Evolutionary conservation across 2,329 filamentous ascomycete species (phyloP).

Genomic region (Orbilia javanica): DNA sequence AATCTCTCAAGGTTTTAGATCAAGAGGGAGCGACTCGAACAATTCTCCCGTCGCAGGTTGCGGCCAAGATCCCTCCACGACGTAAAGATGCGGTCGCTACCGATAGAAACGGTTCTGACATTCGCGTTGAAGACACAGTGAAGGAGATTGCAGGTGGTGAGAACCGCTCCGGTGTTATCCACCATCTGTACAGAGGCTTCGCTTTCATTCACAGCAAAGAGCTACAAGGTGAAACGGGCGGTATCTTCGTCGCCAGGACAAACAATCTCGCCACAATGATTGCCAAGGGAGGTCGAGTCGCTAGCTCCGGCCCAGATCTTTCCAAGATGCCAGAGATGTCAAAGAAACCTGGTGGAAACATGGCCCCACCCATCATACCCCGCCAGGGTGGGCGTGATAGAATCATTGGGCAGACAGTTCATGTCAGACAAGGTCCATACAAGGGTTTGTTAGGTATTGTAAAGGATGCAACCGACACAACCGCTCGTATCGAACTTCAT

Average conservation of each 20-base stretch:
- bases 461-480: conserved; percentile 88
- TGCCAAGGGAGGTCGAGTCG: conserved; percentile 89
- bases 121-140: conserved; percentile 89
- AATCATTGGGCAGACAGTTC: conserved; percentile 90
- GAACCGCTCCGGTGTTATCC: conserved; percentile 85
- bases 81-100: conserved; percentile 84
- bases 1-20: conserved; percentile 89
- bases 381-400: conserved; percentile 75
- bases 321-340: conserved; percentile 89
- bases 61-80: conserved; percentile 85
- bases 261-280: conserved; percentile 89
- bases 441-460: conserved; percentile 96
- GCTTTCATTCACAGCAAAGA: conserved; percentile 89
- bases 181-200: conserved; percentile 93
- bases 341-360: conserved; percentile 72
- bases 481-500: conserved; percentile 91
- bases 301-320: conserved; percentile 79
- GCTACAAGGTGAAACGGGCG: conserved; percentile 81
- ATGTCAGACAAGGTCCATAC: conserved; percentile 85
- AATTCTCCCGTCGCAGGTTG: conserved; percentile 89
- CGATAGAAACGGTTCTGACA: conserved; percentile 92
- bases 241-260: conserved; percentile 88
- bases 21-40: conserved; percentile 87
- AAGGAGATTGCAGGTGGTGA: conserved; percentile 86
- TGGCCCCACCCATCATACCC: conserved; percentile 76